Evolutionary conservation across 2,329 filamentous ascomycete species (phyloP), one percentile per base, ranked within the genome.

Genomic region (Hymenoscyphus occultus): DNA sequence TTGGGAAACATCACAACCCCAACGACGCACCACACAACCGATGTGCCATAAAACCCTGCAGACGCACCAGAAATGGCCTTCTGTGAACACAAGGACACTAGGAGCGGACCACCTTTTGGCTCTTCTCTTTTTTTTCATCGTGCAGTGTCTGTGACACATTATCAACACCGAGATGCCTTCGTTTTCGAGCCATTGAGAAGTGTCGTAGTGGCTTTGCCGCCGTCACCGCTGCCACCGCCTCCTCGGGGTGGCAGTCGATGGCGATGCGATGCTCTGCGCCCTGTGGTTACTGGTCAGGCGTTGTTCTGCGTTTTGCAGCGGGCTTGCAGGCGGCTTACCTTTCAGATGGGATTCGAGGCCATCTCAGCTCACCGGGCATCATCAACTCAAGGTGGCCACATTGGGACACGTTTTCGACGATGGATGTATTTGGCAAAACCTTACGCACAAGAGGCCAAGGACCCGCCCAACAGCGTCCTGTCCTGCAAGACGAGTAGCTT

Each of bases 281-380:
- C 35, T 51, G n/a, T 28, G 48, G 48, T 28, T 2, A 35, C 35
- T 7, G 48, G 48, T 31, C 48, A 54, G 22, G 22, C 48, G 48
- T 54, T 7, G 19, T 22, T 54, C 19, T 54, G 19, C 19, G 48
- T 54, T 28, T 28, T 28, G 19, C 19, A 51, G 48, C 19, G 28
- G 48, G 48, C 48, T 28, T 54, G 48, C 19, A 54, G 48, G 48
- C 48, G 48, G 22, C 48, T 54, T 54, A 54, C 48, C 48, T 54
- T 12, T 54, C 48, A 54, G 48, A 54, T 54, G 48, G 22, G 45
- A 51, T 19, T 48, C n/a, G 42, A 3, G 10, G 45, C n/a, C 19
- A 51, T 28, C 45, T 48, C 45, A 22, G 45, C 45, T 51, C 45
- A 28, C 22, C 45, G 19, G 45, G 45, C 45, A 28, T 51, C n/a